Evolutionary conservation across 768 basidiomycete species (phyloP).

Genomic region (Hirschioporus abietinus): DNA sequence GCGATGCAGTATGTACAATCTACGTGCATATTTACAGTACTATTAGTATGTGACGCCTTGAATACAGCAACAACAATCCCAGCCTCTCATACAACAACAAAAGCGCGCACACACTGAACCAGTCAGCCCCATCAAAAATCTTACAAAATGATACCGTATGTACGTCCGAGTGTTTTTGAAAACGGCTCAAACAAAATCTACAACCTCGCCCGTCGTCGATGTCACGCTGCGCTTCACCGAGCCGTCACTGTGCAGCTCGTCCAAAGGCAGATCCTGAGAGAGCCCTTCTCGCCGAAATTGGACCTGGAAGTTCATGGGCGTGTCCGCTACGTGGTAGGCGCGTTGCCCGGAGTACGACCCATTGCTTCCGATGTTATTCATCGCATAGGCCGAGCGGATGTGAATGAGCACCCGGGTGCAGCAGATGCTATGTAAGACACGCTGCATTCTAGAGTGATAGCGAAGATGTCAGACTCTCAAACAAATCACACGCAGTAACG

Average conservation of each 20-base stretch:
- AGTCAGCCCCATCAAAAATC: not conserved
- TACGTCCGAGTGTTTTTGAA: not conserved
- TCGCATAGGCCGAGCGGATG: not conserved
- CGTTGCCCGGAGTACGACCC: not conserved
- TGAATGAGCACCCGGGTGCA: slow-evolving; percentile 3
- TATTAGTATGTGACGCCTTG: too few relatives aligned
- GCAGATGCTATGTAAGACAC: not conserved
- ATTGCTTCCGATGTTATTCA: not conserved
- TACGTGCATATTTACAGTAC: not conserved
- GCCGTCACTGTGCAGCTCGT: not conserved
- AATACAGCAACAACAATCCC: not conserved
- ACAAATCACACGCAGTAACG: not conserved
- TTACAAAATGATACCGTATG: not conserved
- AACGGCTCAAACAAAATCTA: not conserved
- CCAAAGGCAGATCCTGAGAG: not conserved
- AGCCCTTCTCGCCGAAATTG: not conserved
- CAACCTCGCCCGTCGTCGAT: not conserved
- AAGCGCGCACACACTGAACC: not conserved
- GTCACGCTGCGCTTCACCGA: not conserved
- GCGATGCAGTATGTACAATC: not conserved
- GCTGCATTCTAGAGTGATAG: not conserved
- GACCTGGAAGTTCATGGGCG: not conserved
- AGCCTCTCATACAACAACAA: not conserved
- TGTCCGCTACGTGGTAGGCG: not conserved
- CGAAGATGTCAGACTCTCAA: not conserved